These are phyloP conservation scores for Volvox carteri DNA, from an alignment of 163 green algal species.

Conservation along the genomic window DNA sequence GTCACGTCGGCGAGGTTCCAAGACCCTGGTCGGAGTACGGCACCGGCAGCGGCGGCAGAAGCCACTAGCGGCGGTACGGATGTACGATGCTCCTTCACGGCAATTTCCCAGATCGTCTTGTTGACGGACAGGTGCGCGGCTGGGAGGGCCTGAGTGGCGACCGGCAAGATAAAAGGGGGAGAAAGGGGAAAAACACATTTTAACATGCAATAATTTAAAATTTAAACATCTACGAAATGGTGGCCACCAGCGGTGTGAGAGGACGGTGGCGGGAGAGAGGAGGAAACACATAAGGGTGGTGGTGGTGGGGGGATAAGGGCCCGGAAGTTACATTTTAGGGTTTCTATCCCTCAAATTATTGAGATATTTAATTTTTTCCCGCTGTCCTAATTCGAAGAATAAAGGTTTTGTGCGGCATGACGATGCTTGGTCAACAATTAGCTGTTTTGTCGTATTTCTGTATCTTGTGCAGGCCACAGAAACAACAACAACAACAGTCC, in stretches of 20 bases:
- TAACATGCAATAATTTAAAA: background rate
- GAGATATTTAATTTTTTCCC: too few species aligned
- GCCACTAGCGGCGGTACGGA: background rate
- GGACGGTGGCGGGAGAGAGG: background rate
- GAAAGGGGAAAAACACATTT: background rate
- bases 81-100: background rate
- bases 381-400: too few species aligned
- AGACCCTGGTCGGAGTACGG: background rate
- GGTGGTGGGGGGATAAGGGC: background rate
- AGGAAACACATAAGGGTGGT: too few species aligned
- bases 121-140: conserved; percentile 43
- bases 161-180: too few species aligned
- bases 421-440: too few species aligned
- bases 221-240: background rate
- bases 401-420: too few species aligned
- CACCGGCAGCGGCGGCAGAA: background rate
- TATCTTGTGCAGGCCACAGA: too few species aligned
- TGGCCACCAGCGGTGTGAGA: background rate
- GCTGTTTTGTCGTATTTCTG: too few species aligned
- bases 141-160: conserved; percentile 18
- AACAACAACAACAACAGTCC: too few species aligned
- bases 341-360: too few species aligned
- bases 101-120: conserved; percentile 52
- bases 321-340: background rate
- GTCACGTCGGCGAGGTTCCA: background rate